Conservation (phyloP, 2,329 filamentous ascomycete genomes). For the Seiridium unicorne region DNA sequence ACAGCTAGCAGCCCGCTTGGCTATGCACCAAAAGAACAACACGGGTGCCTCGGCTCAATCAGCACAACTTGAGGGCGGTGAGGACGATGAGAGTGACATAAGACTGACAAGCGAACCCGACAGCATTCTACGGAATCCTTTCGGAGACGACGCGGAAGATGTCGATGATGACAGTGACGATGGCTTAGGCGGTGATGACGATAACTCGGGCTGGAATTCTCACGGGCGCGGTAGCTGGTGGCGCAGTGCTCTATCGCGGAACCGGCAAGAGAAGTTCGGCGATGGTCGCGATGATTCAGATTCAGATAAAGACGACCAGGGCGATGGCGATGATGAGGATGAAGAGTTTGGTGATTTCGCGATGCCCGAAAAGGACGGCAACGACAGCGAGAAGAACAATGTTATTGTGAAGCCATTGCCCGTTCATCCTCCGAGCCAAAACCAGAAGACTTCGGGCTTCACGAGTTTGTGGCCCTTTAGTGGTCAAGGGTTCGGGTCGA, state of each 20-base stretch:
- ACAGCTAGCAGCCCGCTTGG: constrained; percentile 85
- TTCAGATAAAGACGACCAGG: constrained; percentile 35
- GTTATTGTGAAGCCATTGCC: constrained; percentile 55
- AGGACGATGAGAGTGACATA: constrained; percentile 29
- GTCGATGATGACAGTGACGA: constrained; percentile 47
- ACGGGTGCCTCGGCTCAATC: constrained; percentile 38
- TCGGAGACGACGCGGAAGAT: constrained; percentile 46
- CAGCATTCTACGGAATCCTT: constrained; percentile 28
- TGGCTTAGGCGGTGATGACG: constrained; percentile 29
- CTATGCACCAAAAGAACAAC: constrained; percentile 68
- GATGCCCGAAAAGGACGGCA: constrained; percentile 51
- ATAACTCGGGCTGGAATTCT: constrained; percentile 31
- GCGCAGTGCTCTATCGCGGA: constrained; percentile 37
- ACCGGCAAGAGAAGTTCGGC: constrained; percentile 32
- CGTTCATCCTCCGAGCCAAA: constrained; percentile 46
- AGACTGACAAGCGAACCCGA: constrained; percentile 16
- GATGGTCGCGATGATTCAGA: constrained; percentile 39
- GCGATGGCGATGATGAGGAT: constrained; percentile 28
- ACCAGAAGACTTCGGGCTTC: constrained; percentile 35
- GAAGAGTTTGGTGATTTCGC: constrained; percentile 70
- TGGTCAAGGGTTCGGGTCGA: constrained; percentile 33
- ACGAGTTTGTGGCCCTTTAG: constrained; percentile 60
- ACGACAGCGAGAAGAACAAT: constrained; percentile 16
- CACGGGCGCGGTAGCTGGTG: constrained; percentile 45
- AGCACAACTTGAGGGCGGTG: constrained; percentile 37